A percentile compares a stretch with the other conserved stretches of the same genome.
These are phyloP conservation scores for Fragaria vesca DNA, from an alignment of 306 rosid species.

Conservation along the genomic window DNA sequence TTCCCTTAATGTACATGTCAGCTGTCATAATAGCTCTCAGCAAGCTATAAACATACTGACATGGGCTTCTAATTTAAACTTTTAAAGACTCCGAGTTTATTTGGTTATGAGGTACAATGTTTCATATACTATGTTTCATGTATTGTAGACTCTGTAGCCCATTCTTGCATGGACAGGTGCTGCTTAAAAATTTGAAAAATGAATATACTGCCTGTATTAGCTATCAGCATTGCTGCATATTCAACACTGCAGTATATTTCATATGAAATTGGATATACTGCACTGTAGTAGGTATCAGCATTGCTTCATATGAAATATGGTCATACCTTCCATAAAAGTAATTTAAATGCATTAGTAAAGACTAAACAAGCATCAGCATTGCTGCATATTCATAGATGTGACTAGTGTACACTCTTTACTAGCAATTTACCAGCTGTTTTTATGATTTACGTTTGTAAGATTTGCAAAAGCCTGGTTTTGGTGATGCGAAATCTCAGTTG, in stretches of 20 bases:
- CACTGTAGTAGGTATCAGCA: no score
- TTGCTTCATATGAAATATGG: no score
- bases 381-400: neutral
- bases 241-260: no score
- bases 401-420: neutral
- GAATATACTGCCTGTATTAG: neutral
- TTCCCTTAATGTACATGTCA: neutral
- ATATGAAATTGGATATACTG: no score
- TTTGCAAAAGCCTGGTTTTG: neutral
- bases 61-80: no score
- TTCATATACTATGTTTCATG: neutral
- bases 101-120: neutral
- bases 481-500: conserved; percentile 6
- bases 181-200: neutral
- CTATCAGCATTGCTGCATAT: no score
- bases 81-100: neutral
- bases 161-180: neutral
- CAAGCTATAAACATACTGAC: neutral
- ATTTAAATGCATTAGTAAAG: neutral
- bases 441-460: neutral
- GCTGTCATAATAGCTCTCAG: neutral
- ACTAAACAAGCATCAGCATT: neutral
- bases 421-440: neutral
- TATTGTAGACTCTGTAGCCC: neutral
- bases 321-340: neutral